A percentile compares a stretch with the other conserved stretches of the same genome.
phyloP scores from a whole-genome alignment of 2,329 filamentous ascomycete species.

The Davidsoniella eucalypti region DNA sequence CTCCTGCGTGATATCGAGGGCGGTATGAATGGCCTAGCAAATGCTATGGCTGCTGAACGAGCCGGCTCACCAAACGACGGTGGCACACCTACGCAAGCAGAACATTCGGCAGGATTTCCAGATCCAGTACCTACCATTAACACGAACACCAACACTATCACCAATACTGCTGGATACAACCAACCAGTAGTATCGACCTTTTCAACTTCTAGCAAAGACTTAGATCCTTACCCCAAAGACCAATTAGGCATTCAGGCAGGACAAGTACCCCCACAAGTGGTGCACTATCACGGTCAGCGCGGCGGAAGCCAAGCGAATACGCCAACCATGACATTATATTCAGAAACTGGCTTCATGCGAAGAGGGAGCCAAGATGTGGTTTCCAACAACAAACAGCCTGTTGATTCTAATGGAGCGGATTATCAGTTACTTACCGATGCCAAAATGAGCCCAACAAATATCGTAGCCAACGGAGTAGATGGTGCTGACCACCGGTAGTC shows the following conservation, averaged over 20 bases:
- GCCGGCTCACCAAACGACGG: slow-evolving; percentile 35
- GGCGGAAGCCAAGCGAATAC: slow-evolving; percentile 53
- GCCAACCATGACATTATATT: slow-evolving; percentile 37
- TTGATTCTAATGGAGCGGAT: neutral
- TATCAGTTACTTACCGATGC: slow-evolving; percentile 11
- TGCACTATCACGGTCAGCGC: slow-evolving; percentile 50
- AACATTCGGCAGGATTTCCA: slow-evolving; percentile 23
- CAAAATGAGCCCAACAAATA: slow-evolving; percentile 9
- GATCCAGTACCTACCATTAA: slow-evolving; percentile 5
- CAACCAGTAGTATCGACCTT: slow-evolving; percentile 53
- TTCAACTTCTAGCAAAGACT: slow-evolving; percentile 52
- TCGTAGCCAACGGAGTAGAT: neutral
- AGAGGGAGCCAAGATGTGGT: slow-evolving; percentile 31
- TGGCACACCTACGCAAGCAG: slow-evolving; percentile 44
- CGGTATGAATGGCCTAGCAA: slow-evolving; percentile 57
- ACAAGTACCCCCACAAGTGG: slow-evolving; percentile 46
- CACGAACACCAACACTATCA: neutral
- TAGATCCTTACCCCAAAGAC: slow-evolving; percentile 51
- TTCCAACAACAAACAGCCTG: neutral
- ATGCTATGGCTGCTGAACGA: slow-evolving; percentile 13
- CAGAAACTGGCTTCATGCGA: slow-evolving; percentile 29
- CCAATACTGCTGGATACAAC: slow-evolving; percentile 40
- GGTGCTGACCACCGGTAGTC: neutral
- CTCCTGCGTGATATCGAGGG: slow-evolving; percentile 86
- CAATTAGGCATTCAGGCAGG: slow-evolving; percentile 45